Evolutionary conservation across 805 yeast genomes (phyloP).

Genomic region (Wickerhamomyces mucosus): DNA sequence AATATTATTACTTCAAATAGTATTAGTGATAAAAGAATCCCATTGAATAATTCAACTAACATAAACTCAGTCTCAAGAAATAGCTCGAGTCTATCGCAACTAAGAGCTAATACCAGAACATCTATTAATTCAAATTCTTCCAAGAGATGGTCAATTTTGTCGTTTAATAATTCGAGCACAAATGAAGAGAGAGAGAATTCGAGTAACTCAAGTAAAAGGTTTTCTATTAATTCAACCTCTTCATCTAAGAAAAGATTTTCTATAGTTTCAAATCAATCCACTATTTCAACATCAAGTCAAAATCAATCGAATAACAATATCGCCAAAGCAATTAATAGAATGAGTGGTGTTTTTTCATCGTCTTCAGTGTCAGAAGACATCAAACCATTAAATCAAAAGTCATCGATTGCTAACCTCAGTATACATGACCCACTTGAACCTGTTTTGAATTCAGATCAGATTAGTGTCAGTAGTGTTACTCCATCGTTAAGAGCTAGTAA

Average conservation of each 20-base stretch:
- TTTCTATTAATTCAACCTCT: constrained; percentile 6
- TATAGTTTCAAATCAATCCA: constrained; percentile 10
- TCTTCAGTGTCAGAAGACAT: constrained; percentile 12
- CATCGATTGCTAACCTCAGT: constrained; percentile 3
- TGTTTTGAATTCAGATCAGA: constrained; percentile 10
- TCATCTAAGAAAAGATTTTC: constrained; percentile 15
- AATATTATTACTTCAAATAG: constrained; percentile 6
- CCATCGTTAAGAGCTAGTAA: constrained; percentile 15
- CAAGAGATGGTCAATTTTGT: constrained; percentile 21
- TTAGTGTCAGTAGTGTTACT: constrained; percentile 10
- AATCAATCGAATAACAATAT: constrained; percentile 5
- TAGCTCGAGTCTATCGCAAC: constrained; percentile 14
- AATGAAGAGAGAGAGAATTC: too few relatives aligned
- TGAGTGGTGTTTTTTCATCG: constrained; percentile 16
- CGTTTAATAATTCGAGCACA: constrained; percentile 12
- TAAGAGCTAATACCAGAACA: constrained; percentile 12
- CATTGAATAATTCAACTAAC: constrained; percentile 11
- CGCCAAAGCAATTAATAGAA: constrained; percentile 15
- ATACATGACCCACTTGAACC: constrained; percentile 1
- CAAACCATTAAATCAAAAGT: constrained; percentile 6
- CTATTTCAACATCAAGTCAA: constrained; percentile 10
- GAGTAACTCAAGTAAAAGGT: constrained; percentile 4
- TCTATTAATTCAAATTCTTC: constrained; percentile 15
- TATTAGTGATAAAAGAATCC: constrained; percentile 17
- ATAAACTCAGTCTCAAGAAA: constrained; percentile 11